A percentile compares a stretch with the other conserved stretches of the same genome.
phyloP scores from a whole-genome alignment of 2,329 filamentous ascomycete genomes.

The Fusarium albidum region DNA sequence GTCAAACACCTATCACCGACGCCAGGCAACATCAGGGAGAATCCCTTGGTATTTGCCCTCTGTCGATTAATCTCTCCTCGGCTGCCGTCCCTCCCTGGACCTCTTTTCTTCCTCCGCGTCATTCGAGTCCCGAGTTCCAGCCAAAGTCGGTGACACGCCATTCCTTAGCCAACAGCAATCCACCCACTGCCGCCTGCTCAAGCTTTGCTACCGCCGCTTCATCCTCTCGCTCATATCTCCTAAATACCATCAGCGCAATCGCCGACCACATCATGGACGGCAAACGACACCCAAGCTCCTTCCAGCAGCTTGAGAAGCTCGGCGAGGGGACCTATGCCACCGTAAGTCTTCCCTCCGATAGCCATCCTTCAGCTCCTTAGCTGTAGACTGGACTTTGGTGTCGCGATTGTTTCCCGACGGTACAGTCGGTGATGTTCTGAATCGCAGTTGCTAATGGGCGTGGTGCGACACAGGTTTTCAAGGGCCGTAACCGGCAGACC shows the following conservation, averaged over 20 bases:
- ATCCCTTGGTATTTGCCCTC: constrained; percentile 2
- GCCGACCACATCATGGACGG: constrained; percentile 75
- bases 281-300: constrained; percentile 92
- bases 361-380: background rate
- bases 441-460: constrained; percentile 18
- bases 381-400: background rate
- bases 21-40: constrained; percentile 8
- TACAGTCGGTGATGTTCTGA: background rate
- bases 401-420: background rate
- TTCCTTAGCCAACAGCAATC: constrained; percentile 11
- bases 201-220: constrained; percentile 1
- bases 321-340: constrained; percentile 99
- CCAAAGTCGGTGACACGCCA: constrained; percentile 26
- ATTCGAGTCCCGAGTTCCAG: constrained; percentile 1
- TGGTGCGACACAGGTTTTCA: constrained; percentile 77
- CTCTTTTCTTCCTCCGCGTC: background rate
- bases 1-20: constrained; percentile 15
- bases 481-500: constrained; percentile 95
- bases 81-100: background rate
- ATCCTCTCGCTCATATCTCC: constrained; percentile 7
- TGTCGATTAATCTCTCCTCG: constrained; percentile 4
- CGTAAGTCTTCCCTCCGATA: constrained; percentile 58
- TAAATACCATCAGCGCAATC: background rate
- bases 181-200: constrained; percentile 10
- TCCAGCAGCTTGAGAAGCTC: constrained; percentile 99